Conservation (phyloP, 1,139 yeast species). For the Hyphopichia fennica region DNA sequence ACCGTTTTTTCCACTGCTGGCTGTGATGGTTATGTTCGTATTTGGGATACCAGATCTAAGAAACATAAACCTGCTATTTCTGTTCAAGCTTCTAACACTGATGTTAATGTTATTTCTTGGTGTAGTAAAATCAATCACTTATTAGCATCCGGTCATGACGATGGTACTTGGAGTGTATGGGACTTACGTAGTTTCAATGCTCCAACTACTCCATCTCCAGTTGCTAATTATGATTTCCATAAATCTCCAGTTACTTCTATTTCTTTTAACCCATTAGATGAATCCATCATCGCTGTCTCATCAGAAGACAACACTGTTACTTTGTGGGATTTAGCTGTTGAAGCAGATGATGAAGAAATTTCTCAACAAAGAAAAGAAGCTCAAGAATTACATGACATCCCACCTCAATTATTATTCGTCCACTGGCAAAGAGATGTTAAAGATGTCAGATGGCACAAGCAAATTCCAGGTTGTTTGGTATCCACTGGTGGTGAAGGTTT, state of each 20-base stretch:
- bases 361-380: constrained; percentile 71
- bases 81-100: constrained; percentile 78
- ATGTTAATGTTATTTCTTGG: constrained; percentile 96
- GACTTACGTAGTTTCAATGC: constrained; percentile 85
- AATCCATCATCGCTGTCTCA: constrained; percentile 91
- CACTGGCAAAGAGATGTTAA: constrained; percentile 98
- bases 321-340: constrained; percentile 95
- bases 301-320: constrained; percentile 97
- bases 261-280: constrained; percentile 93
- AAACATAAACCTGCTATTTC: constrained; percentile 88
- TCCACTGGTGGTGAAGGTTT: constrained; percentile 96
- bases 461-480: constrained; percentile 92
- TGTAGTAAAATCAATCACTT: constrained; percentile 81
- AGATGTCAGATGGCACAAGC: constrained; percentile 97
- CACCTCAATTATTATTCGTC: constrained; percentile 92
- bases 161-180: constrained; percentile 98
- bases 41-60: constrained; percentile 96
- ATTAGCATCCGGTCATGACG: constrained; percentile 95
- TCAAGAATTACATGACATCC: constrained; percentile 83
- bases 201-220: constrained; percentile 63
- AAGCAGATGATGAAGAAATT: constrained; percentile 94
- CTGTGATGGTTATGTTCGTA: constrained; percentile 85
- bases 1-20: constrained; percentile 96
- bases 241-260: constrained; percentile 90
- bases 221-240: constrained; percentile 94